These are phyloP conservation scores for Podospora comata DNA, from an alignment of 495 filamentous ascomycete species.

Conservation along the genomic window DNA sequence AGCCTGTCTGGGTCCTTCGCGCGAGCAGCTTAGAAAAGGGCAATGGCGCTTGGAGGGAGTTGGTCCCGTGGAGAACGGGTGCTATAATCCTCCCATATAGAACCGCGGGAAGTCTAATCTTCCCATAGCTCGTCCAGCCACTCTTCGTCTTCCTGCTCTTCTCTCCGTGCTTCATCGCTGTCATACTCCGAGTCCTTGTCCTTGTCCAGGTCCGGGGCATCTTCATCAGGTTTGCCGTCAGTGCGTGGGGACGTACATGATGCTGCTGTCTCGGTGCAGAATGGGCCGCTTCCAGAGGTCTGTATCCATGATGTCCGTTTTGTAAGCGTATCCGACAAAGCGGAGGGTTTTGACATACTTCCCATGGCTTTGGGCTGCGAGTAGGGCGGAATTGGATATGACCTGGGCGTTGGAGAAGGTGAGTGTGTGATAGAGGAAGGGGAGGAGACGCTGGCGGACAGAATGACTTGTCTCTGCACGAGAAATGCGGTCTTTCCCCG, in stretches of 20 bases:
- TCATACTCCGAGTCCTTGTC: not conserved
- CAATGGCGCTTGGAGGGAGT: slow-evolving; percentile 1
- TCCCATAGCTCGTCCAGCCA: not conserved
- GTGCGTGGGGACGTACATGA: not conserved
- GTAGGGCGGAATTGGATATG: slow-evolving; percentile 1
- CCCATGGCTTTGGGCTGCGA: slow-evolving; percentile 1
- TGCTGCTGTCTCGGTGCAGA: not conserved
- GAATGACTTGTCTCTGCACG: not conserved
- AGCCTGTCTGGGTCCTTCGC: not conserved
- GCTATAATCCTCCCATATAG: not conserved
- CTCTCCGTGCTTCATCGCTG: not conserved
- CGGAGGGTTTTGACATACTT: not conserved
- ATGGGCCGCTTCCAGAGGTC: not conserved
- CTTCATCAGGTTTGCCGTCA: not conserved
- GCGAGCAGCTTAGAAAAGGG: not conserved
- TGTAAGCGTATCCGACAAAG: slow-evolving; percentile 1
- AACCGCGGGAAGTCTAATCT: not conserved
- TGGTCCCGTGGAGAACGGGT: not conserved
- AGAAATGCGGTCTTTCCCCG: not conserved
- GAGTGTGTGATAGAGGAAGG: slow-evolving; percentile 1
- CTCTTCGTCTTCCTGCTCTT: not conserved
- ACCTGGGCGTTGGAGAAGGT: not conserved
- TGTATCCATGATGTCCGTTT: not conserved
- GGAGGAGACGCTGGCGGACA: not conserved
- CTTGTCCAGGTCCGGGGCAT: not conserved